phyloP scores from a whole-genome alignment of 225 moss, liverwort and hornwort species.

The Physcomitrium patens region DNA sequence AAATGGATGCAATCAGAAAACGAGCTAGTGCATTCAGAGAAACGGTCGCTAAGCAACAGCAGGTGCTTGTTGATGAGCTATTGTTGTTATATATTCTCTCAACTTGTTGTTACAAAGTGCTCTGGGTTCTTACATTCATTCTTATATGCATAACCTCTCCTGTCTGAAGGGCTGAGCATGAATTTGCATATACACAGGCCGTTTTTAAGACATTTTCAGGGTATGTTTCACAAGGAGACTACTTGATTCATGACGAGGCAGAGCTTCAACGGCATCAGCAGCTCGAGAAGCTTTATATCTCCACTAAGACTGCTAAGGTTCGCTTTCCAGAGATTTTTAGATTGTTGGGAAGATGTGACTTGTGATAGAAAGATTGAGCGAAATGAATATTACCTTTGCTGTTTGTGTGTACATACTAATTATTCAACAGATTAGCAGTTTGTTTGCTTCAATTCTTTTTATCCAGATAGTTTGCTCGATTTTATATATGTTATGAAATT shows the following conservation, averaged over 20 bases:
- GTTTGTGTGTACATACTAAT: background rate
- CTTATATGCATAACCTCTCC: slow-evolving; percentile 12
- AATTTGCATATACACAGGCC: slow-evolving; percentile 55
- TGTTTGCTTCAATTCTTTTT: background rate
- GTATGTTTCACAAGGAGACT: slow-evolving; percentile 73
- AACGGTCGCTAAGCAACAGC: slow-evolving; percentile 69
- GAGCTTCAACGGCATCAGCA: slow-evolving; percentile 95
- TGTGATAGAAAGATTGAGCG: background rate
- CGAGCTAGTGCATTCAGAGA: slow-evolving; percentile 69
- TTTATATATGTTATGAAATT: background rate
- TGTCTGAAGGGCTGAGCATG: slow-evolving; percentile 11
- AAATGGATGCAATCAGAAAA: slow-evolving; percentile 71
- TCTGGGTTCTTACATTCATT: slow-evolving; percentile 11
- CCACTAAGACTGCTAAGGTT: slow-evolving; percentile 95
- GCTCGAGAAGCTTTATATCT: slow-evolving; percentile 86
- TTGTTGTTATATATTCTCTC: slow-evolving; percentile 4
- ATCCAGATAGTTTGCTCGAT: background rate
- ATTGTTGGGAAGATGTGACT: background rate
- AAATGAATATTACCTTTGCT: slow-evolving; percentile 2
- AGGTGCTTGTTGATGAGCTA: slow-evolving; percentile 38
- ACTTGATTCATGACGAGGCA: slow-evolving; percentile 82
- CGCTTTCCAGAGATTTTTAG: background rate
- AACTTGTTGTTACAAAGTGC: slow-evolving; percentile 8
- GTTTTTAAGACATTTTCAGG: slow-evolving; percentile 89
- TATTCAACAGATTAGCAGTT: slow-evolving; percentile 17